A percentile compares a stretch with the other conserved stretches of the same genome.
Conservation (phyloP, 768 basidiomycete species). For the Tricholoma bakamatsutake region DNA sequence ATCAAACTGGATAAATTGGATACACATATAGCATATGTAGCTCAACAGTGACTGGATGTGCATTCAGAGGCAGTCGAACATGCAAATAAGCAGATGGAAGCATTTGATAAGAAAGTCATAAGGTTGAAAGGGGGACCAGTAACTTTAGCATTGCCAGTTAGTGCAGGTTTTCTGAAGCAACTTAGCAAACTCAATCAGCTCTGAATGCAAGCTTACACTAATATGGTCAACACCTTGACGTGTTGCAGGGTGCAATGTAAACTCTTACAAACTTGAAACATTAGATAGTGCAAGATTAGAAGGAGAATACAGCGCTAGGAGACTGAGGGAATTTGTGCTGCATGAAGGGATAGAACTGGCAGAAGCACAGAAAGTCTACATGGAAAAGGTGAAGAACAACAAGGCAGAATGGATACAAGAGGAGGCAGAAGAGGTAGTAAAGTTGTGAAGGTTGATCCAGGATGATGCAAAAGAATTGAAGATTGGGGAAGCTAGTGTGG, state of each 20-base stretch:
- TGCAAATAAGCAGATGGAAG: too few species aligned
- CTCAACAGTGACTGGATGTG: too few species aligned
- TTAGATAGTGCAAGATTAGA: background rate
- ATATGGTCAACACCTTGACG: conserved; percentile 21
- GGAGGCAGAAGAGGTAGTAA: background rate
- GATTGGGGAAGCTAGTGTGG: background rate
- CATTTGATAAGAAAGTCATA: too few species aligned
- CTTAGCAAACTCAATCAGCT: too few species aligned
- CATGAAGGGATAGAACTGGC: conserved; percentile 13
- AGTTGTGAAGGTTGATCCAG: background rate
- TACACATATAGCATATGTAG: too few species aligned
- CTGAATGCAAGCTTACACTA: too few species aligned
- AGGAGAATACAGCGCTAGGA: conserved; percentile 12
- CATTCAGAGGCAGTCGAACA: too few species aligned
- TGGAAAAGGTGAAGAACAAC: conserved; percentile 1
- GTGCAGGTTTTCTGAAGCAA: too few species aligned
- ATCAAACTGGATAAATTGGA: too few species aligned
- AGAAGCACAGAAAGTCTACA: conserved; percentile 7
- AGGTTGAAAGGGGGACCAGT: too few species aligned
- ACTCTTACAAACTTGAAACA: conserved; percentile 2
- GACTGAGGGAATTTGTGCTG: conserved; percentile 16
- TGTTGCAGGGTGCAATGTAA: background rate
- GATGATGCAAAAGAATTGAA: background rate
- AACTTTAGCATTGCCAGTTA: too few species aligned
- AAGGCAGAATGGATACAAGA: background rate